phyloP scores from a whole-genome alignment of 345 rosid species.

The Litchi chinensis region DNA sequence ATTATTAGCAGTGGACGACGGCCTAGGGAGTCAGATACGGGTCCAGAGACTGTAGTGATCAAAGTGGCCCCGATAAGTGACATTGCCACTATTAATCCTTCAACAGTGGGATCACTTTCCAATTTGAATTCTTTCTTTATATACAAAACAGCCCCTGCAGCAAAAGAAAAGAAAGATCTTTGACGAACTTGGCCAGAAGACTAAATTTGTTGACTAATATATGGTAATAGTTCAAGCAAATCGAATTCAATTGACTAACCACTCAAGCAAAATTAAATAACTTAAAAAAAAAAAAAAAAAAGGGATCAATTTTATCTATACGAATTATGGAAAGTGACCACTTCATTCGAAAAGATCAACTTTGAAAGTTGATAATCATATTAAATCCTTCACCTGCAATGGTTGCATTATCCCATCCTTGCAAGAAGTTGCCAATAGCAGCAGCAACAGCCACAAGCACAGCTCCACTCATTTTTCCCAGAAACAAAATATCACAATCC shows the following conservation, averaged over 20 bases:
- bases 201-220: neutral
- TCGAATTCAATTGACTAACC: neutral
- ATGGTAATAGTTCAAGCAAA: slow-evolving; percentile 5
- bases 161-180: slow-evolving; percentile 10
- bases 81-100: slow-evolving; percentile 90
- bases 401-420: slow-evolving; percentile 99
- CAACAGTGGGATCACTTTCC: slow-evolving; percentile 70
- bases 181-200: slow-evolving; percentile 12
- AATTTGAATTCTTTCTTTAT: slow-evolving; percentile 81
- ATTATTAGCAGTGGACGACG: slow-evolving; percentile 87
- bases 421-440: slow-evolving; percentile 89
- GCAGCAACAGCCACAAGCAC: slow-evolving; percentile 90
- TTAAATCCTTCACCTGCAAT: slow-evolving; percentile 68
- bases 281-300: neutral
- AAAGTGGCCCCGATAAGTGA: slow-evolving; percentile 94
- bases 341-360: slow-evolving; percentile 4
- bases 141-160: slow-evolving; percentile 87
- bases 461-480: slow-evolving; percentile 70
- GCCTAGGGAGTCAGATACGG: slow-evolving; percentile 77
- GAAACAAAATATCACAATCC: slow-evolving; percentile 28
- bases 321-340: slow-evolving; percentile 4
- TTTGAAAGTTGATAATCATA: neutral
- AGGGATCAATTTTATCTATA: neutral
- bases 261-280: slow-evolving; percentile 14
- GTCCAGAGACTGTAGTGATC: slow-evolving; percentile 87